Evolutionary conservation across 768 basidiomycete genomes (phyloP).

Genomic region (Lactarius vividus): DNA sequence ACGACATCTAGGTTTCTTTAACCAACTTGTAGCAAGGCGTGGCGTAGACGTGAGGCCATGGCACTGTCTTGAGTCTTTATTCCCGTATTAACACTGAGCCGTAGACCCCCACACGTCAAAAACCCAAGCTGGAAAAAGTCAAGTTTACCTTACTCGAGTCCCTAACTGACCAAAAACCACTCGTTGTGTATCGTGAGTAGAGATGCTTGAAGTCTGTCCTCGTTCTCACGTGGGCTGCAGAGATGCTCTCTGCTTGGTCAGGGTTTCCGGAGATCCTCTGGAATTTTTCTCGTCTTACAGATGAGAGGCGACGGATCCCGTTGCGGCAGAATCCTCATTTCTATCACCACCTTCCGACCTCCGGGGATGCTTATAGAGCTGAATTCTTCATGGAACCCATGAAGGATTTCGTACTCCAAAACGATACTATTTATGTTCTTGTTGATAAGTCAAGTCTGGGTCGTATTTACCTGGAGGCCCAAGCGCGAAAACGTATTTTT

Average conservation of each 20-base stretch:
- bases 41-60: neutral
- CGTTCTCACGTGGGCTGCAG: neutral
- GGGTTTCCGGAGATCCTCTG: slow-evolving; percentile 6
- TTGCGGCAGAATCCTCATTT: slow-evolving; percentile 7
- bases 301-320: neutral
- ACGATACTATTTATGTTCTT: slow-evolving; percentile 12
- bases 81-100: neutral
- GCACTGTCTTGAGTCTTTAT: neutral
- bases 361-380: neutral
- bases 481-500: too few species aligned
- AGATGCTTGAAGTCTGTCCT: neutral
- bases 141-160: slow-evolving; percentile 5
- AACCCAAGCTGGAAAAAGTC: neutral
- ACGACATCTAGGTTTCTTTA: slow-evolving; percentile 1
- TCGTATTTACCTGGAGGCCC: neutral
- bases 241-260: neutral
- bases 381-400: neutral
- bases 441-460: neutral
- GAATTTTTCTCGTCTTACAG: slow-evolving; percentile 7
- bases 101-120: neutral
- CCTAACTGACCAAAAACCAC: slow-evolving; percentile 1
- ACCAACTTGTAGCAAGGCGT: slow-evolving; percentile 4
- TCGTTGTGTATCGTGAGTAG: slow-evolving; percentile 6
- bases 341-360: slow-evolving; percentile 1
- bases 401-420: neutral